A percentile compares a stretch with the other conserved stretches of the same genome.
Evolutionary conservation across 2,329 filamentous ascomycete genomes (phyloP).

Genomic region (Cordyceps militaris): DNA sequence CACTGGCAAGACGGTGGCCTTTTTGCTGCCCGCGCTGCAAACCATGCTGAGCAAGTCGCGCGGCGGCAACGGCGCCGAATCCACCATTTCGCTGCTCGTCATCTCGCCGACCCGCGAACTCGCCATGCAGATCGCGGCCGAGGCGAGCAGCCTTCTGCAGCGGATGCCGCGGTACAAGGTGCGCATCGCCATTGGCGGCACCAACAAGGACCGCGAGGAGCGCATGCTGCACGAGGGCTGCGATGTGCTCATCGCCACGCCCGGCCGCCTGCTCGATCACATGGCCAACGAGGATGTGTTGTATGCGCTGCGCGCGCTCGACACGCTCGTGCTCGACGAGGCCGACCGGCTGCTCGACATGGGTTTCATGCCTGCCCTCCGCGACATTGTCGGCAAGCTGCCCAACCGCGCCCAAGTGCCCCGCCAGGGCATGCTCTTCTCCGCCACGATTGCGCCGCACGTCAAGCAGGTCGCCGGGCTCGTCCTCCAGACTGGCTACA

Average conservation of each 20-base stretch:
- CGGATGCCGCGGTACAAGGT: constrained; percentile 68
- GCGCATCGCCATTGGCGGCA: constrained; percentile 71
- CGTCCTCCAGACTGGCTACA: constrained; percentile 64
- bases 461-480: constrained; percentile 66
- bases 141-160: constrained; percentile 64
- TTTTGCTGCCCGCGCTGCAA: constrained; percentile 76
- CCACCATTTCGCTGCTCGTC: constrained; percentile 53
- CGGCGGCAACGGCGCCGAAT: constrained; percentile 21
- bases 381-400: constrained; percentile 67
- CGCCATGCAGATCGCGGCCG: constrained; percentile 62
- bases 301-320: constrained; percentile 59
- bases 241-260: constrained; percentile 74
- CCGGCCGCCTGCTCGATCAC: constrained; percentile 72
- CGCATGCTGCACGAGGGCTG: constrained; percentile 63
- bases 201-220: constrained; percentile 67
- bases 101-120: constrained; percentile 66
- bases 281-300: constrained; percentile 64
- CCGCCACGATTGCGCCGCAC: constrained; percentile 73
- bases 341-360: constrained; percentile 76
- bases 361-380: constrained; percentile 73
- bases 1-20: constrained; percentile 80
- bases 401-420: constrained; percentile 54
- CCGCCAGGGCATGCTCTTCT: constrained; percentile 73
- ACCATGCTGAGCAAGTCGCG: constrained; percentile 51
- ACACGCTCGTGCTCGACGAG: constrained; percentile 78